Evolutionary conservation across 768 basidiomycete species (phyloP).

Genomic region (Fomitopsis serialis): DNA sequence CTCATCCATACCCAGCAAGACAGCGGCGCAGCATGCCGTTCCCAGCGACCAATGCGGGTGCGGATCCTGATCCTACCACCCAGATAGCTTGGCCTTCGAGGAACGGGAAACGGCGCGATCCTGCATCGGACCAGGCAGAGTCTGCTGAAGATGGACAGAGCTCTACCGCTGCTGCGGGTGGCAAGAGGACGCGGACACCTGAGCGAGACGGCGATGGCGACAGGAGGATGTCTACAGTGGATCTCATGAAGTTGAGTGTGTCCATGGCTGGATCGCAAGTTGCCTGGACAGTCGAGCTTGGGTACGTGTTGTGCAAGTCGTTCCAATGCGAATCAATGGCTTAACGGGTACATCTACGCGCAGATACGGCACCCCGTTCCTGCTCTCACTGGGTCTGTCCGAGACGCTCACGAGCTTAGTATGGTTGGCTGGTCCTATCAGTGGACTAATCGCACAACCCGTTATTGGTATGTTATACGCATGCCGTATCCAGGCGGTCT

Average conservation of each 20-base stretch:
- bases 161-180: slow-evolving; percentile 1
- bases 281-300: slow-evolving; percentile 93
- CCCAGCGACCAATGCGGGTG: slow-evolving; percentile 36
- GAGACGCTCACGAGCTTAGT: slow-evolving; percentile 91
- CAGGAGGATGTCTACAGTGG: slow-evolving; percentile 28
- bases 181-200: slow-evolving; percentile 27
- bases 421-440: slow-evolving; percentile 94
- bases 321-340: background rate
- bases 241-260: slow-evolving; percentile 73
- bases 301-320: slow-evolving; percentile 44
- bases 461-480: slow-evolving; percentile 66
- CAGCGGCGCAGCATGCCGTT: slow-evolving; percentile 45
- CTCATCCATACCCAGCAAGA: background rate
- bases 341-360: background rate
- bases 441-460: slow-evolving; percentile 94
- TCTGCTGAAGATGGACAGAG: background rate
- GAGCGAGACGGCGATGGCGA: slow-evolving; percentile 5
- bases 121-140: slow-evolving; percentile 3
- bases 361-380: slow-evolving; percentile 94
- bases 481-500: background rate
- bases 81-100: slow-evolving; percentile 73
- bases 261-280: slow-evolving; percentile 95
- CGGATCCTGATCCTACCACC: slow-evolving; percentile 73
- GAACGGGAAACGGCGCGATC: slow-evolving; percentile 15
- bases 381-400: slow-evolving; percentile 73